Conservation (phyloP, 2,329 filamentous ascomycete species). For the Penicillium sclerotigenum region DNA sequence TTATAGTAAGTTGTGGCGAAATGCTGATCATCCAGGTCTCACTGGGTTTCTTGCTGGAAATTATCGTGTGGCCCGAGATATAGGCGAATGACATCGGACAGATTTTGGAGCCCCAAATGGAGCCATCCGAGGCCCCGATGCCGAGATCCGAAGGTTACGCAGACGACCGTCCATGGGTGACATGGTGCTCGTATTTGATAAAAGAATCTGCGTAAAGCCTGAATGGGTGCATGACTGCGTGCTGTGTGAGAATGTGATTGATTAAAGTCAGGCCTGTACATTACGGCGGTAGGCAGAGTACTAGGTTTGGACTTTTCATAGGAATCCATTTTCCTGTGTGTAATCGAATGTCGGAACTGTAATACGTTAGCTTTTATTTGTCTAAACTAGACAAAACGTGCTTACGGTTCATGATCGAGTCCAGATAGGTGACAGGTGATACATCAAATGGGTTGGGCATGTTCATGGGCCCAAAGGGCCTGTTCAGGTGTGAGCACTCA, state of each 20-base stretch:
- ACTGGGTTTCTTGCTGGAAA: no score
- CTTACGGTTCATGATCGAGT: constrained; percentile 32
- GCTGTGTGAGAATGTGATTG: background rate
- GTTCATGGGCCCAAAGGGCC: constrained; percentile 12
- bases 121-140: background rate
- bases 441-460: constrained; percentile 16
- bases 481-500: background rate
- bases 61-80: background rate
- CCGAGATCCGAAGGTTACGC: background rate
- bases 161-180: background rate
- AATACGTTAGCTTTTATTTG: background rate
- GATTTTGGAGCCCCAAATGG: background rate
- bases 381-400: background rate
- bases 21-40: background rate
- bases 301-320: background rate
- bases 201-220: background rate
- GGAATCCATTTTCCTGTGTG: background rate
- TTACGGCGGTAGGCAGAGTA: background rate
- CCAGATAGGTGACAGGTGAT: constrained; percentile 28
- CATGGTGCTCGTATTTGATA: background rate
- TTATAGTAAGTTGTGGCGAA: background rate
- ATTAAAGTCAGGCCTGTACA: background rate
- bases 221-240: background rate
- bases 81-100: background rate
- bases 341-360: background rate